These are phyloP conservation scores for Elsinoe arachidis DNA, from an alignment of 2,329 filamentous ascomycete genomes.

Conservation along the genomic window DNA sequence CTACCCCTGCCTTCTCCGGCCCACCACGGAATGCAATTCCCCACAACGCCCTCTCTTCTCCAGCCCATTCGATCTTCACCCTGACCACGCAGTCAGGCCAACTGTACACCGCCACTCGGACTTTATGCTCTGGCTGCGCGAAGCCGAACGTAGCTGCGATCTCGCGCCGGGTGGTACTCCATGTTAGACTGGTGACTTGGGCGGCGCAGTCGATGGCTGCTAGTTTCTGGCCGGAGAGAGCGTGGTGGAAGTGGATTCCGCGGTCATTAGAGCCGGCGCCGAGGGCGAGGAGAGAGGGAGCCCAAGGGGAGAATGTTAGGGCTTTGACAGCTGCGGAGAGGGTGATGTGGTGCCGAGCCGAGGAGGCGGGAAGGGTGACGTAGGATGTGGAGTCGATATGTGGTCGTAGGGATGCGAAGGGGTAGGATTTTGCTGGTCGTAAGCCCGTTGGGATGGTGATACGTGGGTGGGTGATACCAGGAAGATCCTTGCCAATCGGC, in stretches of 20 bases:
- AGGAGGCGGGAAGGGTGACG: slow-evolving; percentile 26
- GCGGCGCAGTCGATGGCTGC: slow-evolving; percentile 88
- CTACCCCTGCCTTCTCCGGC: slow-evolving; percentile 31
- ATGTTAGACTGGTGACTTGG: slow-evolving; percentile 87
- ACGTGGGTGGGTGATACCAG: slow-evolving; percentile 18
- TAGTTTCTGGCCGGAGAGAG: slow-evolving; percentile 69
- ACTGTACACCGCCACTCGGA: slow-evolving; percentile 82
- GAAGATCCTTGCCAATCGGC: neutral
- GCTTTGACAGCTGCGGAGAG: slow-evolving; percentile 91
- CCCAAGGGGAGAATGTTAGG: slow-evolving; percentile 94
- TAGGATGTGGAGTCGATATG: slow-evolving; percentile 26
- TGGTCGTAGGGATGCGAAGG: neutral
- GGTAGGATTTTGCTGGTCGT: neutral
- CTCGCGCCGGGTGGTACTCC: slow-evolving; percentile 76
- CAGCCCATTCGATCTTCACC: slow-evolving; percentile 74
- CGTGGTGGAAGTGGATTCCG: slow-evolving; percentile 93
- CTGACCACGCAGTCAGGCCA: slow-evolving; percentile 89
- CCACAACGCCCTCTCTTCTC: slow-evolving; percentile 70
- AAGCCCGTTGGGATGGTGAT: slow-evolving; percentile 7
- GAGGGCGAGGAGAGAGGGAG: slow-evolving; percentile 75
- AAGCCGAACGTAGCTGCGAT: slow-evolving; percentile 93
- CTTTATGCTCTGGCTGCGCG: slow-evolving; percentile 78
- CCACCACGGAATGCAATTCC: slow-evolving; percentile 76
- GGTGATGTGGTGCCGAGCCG: slow-evolving; percentile 59
- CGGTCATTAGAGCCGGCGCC: slow-evolving; percentile 91